A percentile compares a stretch with the other conserved stretches of the same genome.
Conservation (phyloP, 345 rosid genomes). For the Sisymbrium irio region DNA sequence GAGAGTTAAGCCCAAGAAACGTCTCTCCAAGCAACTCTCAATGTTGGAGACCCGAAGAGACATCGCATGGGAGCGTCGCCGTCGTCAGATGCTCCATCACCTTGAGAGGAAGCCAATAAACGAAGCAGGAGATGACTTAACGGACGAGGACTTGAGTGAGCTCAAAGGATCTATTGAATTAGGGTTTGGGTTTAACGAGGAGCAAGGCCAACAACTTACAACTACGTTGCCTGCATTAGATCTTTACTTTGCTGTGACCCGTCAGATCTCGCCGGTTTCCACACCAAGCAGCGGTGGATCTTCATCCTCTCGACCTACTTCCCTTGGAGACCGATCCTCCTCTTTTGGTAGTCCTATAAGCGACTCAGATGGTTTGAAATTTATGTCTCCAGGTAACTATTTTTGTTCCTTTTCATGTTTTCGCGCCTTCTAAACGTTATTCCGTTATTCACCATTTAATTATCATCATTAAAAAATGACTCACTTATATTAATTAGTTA, state of each 20-base stretch:
- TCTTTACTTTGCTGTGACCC: slow-evolving; percentile 81
- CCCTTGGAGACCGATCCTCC: slow-evolving; percentile 49
- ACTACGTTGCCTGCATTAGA: slow-evolving; percentile 86
- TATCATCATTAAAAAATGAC: not conserved
- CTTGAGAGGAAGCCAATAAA: slow-evolving; percentile 17
- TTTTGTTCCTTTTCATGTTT: not conserved
- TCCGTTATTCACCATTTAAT: not conserved
- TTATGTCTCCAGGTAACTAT: slow-evolving; percentile 71
- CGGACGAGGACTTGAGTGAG: slow-evolving; percentile 84
- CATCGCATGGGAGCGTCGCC: slow-evolving; percentile 81
- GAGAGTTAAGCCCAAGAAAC: slow-evolving; percentile 33
- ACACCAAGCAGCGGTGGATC: slow-evolving; percentile 60
- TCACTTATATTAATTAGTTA: not conserved
- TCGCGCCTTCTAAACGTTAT: not conserved
- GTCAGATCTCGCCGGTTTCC: slow-evolving; percentile 72
- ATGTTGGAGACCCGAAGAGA: slow-evolving; percentile 74
- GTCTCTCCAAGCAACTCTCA: slow-evolving; percentile 74
- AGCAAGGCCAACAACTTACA: slow-evolving; percentile 63
- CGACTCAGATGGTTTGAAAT: slow-evolving; percentile 67
- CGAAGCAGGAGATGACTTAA: slow-evolving; percentile 43
- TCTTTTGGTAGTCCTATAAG: slow-evolving; percentile 65
- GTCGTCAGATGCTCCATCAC: slow-evolving; percentile 61
- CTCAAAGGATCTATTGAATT: slow-evolving; percentile 95
- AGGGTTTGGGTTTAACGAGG: slow-evolving; percentile 91
- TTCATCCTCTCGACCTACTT: slow-evolving; percentile 34